These are phyloP conservation scores for Suillus paluster DNA, from an alignment of 768 basidiomycete genomes.

Conservation along the genomic window DNA sequence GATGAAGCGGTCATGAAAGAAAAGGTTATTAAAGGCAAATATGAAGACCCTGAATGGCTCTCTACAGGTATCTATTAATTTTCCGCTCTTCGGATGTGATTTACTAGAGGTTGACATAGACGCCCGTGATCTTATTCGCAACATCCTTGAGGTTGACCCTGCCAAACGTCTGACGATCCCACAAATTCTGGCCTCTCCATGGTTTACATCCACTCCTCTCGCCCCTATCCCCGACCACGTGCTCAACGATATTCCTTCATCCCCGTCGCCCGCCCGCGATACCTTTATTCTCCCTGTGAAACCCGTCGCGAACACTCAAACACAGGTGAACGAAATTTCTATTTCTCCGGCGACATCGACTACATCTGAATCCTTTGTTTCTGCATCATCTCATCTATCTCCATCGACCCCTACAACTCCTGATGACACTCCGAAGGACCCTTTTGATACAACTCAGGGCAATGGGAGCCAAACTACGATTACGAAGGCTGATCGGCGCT, in stretches of 20 bases:
- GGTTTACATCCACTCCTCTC: slow-evolving; percentile 63
- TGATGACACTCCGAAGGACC: slow-evolving; percentile 49
- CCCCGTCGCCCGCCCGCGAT: slow-evolving; percentile 37
- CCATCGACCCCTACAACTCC: slow-evolving; percentile 63
- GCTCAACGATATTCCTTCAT: slow-evolving; percentile 28
- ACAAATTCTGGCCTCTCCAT: slow-evolving; percentile 83
- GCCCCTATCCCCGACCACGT: slow-evolving; percentile 6
- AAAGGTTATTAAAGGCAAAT: slow-evolving; percentile 84
- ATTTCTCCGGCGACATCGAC: slow-evolving; percentile 51
- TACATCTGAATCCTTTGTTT: slow-evolving; percentile 48
- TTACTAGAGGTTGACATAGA: slow-evolving; percentile 49
- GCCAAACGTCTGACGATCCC: slow-evolving; percentile 77
- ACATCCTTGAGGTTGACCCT: slow-evolving; percentile 79
- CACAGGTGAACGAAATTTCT: slow-evolving; percentile 34
- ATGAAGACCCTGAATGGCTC: slow-evolving; percentile 93
- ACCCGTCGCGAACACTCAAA: slow-evolving; percentile 14
- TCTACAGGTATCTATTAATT: slow-evolving; percentile 63
- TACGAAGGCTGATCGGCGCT: slow-evolving; percentile 41
- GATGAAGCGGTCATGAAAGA: slow-evolving; percentile 82
- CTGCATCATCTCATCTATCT: slow-evolving; percentile 54
- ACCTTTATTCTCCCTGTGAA: slow-evolving; percentile 33
- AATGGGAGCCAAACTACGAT: slow-evolving; percentile 65
- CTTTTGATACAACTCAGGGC: slow-evolving; percentile 42
- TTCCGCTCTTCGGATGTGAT: slow-evolving; percentile 8
- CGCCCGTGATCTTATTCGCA: slow-evolving; percentile 80